These are phyloP conservation scores for Phytophthora syringae DNA, from an alignment of 352 stramenopile species.

Conservation along the genomic window DNA sequence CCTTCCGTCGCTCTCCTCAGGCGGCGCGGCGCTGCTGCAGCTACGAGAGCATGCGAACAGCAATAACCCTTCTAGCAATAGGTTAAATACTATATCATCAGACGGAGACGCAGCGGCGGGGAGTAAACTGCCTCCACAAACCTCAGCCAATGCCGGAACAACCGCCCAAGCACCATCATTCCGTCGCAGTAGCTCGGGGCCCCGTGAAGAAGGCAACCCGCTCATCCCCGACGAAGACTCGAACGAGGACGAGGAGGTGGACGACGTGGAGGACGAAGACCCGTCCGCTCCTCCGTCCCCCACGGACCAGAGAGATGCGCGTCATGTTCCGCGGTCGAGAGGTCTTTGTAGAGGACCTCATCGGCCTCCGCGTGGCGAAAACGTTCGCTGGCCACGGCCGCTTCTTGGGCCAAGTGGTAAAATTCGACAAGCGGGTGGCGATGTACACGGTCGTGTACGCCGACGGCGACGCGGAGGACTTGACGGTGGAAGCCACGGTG, in stretches of 20 bases:
- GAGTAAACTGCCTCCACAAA: conserved; percentile 2
- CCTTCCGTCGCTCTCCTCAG: conserved; percentile 56
- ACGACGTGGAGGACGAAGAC: conserved; percentile 32
- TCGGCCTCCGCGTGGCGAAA: conserved; percentile 85
- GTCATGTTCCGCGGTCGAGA: conserved; percentile 81
- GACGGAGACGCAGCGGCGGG: too few species aligned
- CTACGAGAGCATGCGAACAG: conserved; percentile 12
- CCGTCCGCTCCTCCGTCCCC: conserved; percentile 31
- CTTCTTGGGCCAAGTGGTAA: conserved; percentile 88
- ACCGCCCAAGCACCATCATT: neutral
- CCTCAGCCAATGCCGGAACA: neutral
- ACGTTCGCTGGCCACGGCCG: conserved; percentile 81
- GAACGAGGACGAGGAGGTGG: conserved; percentile 25
- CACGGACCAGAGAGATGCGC: conserved; percentile 49
- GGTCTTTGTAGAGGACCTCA: conserved; percentile 77
- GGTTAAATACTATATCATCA: too few species aligned
- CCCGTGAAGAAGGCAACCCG: conserved; percentile 26
- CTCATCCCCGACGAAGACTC: conserved; percentile 30
- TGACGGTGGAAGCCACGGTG: conserved; percentile 79
- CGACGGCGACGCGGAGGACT: conserved; percentile 80
- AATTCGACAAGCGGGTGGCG: conserved; percentile 74
- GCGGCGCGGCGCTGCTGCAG: conserved; percentile 45
- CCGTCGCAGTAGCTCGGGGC: conserved; percentile 35
- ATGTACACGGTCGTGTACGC: conserved; percentile 88
- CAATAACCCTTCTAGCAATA: neutral